phyloP scores from a whole-genome alignment of 495 filamentous ascomycete genomes.

The Penicillium dipodomyicola region DNA sequence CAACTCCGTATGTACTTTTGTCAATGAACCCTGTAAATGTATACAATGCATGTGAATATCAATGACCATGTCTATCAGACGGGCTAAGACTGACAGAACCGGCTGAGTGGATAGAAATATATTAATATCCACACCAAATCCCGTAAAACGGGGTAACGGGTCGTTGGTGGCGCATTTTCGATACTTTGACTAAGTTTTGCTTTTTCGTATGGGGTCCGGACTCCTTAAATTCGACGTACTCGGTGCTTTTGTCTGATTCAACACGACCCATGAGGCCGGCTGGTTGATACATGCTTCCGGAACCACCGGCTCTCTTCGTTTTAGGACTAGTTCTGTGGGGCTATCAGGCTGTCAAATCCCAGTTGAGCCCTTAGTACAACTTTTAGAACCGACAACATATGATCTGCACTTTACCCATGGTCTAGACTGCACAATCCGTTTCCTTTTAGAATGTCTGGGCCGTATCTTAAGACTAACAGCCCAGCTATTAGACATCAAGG shows the following conservation, averaged over 20 bases:
- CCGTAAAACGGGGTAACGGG: background rate
- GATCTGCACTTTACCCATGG: background rate
- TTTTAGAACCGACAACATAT: background rate
- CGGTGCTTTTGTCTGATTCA: background rate
- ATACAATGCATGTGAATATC: background rate
- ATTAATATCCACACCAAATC: background rate
- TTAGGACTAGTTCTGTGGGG: background rate
- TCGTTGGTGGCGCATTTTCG: background rate
- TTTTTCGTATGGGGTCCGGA: no score
- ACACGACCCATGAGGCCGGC: background rate
- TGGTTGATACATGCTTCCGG: background rate
- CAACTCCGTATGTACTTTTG: background rate
- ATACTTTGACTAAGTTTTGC: background rate
- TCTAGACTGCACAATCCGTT: background rate
- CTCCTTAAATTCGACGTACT: background rate
- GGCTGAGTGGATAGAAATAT: background rate
- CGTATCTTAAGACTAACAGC: background rate
- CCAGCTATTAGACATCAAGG: background rate
- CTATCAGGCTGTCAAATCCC: slow-evolving; percentile 40
- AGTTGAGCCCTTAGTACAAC: background rate
- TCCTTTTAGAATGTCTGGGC: background rate
- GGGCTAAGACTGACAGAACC: background rate
- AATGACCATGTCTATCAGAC: background rate
- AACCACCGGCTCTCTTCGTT: background rate
- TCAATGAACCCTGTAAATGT: background rate